Base-by-base conservation (phyloP, 257 asterid genomes). In the Nicotiana tabacum region DNA sequence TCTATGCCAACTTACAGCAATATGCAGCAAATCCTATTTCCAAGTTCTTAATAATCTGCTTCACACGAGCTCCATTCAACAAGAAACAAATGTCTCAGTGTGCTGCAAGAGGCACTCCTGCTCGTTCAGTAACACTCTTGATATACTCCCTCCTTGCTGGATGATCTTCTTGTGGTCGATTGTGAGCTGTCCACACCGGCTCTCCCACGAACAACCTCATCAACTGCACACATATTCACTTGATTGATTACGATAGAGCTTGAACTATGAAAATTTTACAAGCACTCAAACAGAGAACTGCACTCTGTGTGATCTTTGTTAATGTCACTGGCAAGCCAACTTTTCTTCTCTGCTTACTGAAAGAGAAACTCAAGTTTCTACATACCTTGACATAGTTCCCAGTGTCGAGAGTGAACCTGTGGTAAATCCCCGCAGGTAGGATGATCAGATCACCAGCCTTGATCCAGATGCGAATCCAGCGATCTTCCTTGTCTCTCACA, bases 141-240 rank as follows among this genome's bases (percentile, higher is more conserved):
- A 85, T 68, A 82, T 93, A 93, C 56, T 67, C 90, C 88, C 85
- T 90, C 80, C 98, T 91, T 10, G 92, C 91, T 0, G 91, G 98
- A 84, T 94, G 97, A 81, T 88, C 87, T 85, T 92, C 98, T 77
- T 93, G 97, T 9, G 98, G 97, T 77, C 98, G 88, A 82, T 94
- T 93, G 80, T 86, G 89, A 6, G 98, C 91, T 1, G 93, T 92
- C 97, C 98, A 94, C 6, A 93, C 93, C 0, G 97, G 98, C 86
- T 94, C 97, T 80, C 98, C 97, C 86, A 94, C 95, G 7, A 93
- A 94, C 89, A 94, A 77, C 85, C 98, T 90, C 97, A 93, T 93
- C 87, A 94, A 84, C 98, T 94, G 87, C 84, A 83, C 48, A 15
- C 83, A 32, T n/a, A 70, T 21, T 43, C 58, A 70, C 77, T 70